Evolutionary conservation across 495 filamentous ascomycete species (phyloP).

Genomic region (Podospora australis): DNA sequence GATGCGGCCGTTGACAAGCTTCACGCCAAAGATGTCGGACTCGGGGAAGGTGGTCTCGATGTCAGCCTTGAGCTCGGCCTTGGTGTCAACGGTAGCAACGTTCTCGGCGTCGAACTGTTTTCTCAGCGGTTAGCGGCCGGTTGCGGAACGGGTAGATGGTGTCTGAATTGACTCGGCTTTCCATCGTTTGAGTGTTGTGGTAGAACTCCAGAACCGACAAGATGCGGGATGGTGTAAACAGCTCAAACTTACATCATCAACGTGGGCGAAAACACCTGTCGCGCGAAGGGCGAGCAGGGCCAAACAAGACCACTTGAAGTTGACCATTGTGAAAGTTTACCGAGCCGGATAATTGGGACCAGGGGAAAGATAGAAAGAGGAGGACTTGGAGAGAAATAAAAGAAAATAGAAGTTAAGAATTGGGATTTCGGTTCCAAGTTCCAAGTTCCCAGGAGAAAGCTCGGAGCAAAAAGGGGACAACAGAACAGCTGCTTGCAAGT

Average conservation of each 20-base stretch:
- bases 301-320: slow-evolving; percentile 63
- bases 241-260: slow-evolving; percentile 51
- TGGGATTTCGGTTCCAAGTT: slow-evolving; percentile 1
- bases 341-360: no score
- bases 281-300: slow-evolving; percentile 65
- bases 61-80: slow-evolving; percentile 61
- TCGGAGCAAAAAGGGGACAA: background rate
- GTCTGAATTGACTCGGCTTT: no score
- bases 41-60: slow-evolving; percentile 76
- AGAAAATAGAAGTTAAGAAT: slow-evolving; percentile 14
- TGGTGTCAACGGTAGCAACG: slow-evolving; percentile 37
- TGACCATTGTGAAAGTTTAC: slow-evolving; percentile 55
- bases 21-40: slow-evolving; percentile 88
- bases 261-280: slow-evolving; percentile 53
- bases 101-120: slow-evolving; percentile 14
- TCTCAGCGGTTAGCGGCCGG: no score
- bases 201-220: no score
- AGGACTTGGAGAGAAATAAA: slow-evolving; percentile 14
- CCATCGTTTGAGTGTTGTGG: no score
- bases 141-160: no score
- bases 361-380: slow-evolving; percentile 19
- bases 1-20: slow-evolving; percentile 88
- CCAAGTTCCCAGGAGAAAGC: background rate
- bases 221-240: slow-evolving; percentile 5
- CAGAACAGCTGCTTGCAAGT: background rate